Conservation (phyloP, 164 flowering plant genomes). For the Berberis vulgaris region DNA sequence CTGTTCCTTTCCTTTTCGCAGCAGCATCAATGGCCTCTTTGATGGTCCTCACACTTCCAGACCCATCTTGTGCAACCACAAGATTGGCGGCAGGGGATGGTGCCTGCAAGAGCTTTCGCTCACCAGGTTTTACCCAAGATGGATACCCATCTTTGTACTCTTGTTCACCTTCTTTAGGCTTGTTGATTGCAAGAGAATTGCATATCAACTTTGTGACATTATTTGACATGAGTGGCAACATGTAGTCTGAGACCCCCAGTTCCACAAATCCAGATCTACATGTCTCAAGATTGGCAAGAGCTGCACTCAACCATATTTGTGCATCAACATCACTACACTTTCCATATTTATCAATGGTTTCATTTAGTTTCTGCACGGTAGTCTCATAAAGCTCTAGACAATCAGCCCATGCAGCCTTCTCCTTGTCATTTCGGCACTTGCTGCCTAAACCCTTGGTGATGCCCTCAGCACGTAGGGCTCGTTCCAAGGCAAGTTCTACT, state of each 20-base stretch:
- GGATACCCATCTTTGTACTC: conserved; percentile 14
- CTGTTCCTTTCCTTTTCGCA: conserved; percentile 12
- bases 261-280: conserved; percentile 18
- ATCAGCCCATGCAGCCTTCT: conserved; percentile 19
- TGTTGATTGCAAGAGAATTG: conserved; percentile 20
- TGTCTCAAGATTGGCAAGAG: conserved; percentile 6
- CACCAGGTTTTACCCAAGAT: conserved; percentile 14
- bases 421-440: conserved; percentile 20
- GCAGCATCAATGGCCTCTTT: conserved; percentile 17
- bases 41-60: conserved; percentile 17
- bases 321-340: conserved; percentile 29
- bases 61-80: conserved; percentile 26
- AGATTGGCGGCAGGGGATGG: conserved; percentile 9
- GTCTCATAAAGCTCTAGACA: conserved; percentile 34
- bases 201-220: conserved; percentile 21
- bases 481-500: conserved; percentile 14
- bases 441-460: conserved; percentile 9
- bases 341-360: conserved; percentile 20
- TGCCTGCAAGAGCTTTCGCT: conserved; percentile 21
- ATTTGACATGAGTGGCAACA: conserved; percentile 18
- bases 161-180: neutral
- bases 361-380: conserved; percentile 32
- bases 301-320: conserved; percentile 17
- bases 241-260: conserved; percentile 7
- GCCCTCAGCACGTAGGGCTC: conserved; percentile 12